phyloP scores from a whole-genome alignment of 129 eudicot genomes.

The Centrapalus pauciflorus region DNA sequence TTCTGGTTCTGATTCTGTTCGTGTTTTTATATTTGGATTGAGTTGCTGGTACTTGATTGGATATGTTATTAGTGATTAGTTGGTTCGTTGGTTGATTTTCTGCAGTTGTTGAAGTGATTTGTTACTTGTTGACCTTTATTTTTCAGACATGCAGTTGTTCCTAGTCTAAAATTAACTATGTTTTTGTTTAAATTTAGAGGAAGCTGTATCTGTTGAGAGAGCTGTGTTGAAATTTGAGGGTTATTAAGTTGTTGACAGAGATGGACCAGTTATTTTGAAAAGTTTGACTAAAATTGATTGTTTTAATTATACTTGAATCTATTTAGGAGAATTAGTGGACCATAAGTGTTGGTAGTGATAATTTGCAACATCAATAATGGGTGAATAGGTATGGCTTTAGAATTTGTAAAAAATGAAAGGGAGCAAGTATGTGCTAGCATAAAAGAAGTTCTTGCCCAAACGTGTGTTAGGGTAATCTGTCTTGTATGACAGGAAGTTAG shows the following conservation, averaged over 20 bases:
- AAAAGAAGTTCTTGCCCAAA: neutral
- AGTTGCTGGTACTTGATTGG: neutral
- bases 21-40: neutral
- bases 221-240: neutral
- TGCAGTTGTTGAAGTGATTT: neutral
- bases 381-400: neutral
- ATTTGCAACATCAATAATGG: neutral
- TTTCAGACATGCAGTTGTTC: slow-evolving; percentile 3
- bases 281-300: neutral
- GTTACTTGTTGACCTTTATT: slow-evolving; percentile 2
- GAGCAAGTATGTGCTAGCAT: neutral
- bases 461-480: neutral
- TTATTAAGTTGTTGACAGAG: neutral
- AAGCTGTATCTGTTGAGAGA: neutral
- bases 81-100: neutral
- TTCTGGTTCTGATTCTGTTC: neutral
- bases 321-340: neutral
- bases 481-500: neutral
- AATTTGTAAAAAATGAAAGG: neutral
- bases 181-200: neutral
- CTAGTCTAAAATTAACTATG: neutral
- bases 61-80: neutral
- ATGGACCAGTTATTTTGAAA: neutral
- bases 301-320: neutral
- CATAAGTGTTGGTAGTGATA: neutral